Evolutionary conservation across 257 asterid genomes (phyloP), one percentile per base, ranked within the genome.

Genomic region (Solanum tarapatanum): DNA sequence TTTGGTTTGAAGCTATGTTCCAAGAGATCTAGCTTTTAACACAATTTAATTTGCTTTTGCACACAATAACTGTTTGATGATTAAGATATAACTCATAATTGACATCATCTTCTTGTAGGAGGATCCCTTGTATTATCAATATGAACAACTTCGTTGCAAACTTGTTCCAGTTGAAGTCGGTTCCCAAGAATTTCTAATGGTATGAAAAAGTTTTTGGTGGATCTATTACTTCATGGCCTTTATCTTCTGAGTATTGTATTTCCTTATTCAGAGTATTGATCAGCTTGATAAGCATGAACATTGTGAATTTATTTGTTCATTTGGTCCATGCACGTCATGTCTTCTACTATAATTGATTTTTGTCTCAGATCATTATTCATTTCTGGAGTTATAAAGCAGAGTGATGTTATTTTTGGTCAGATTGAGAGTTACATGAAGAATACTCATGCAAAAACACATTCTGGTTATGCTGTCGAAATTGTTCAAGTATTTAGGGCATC

Each of bases 381-480:
- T 11, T 43, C 85, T 28, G 68, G 7, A 82, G 19, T 48, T 48
- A 30, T 86, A 51, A 73, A 86, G 48, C 73, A 5, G 84, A 86
- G 36, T 82, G 36, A 32, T 21, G 30, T 79, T 55, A 23, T 86
- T 32, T 86, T 73, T 86, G 74, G 26, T 88, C 93, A 96, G 98
- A 92, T 96, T 86, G 94, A 94, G 93, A 93, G 90, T 41, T 96
- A 94, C 90, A 90, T 95, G 91, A 94, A 90, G 92, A 95, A 95
- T 87, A 96, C 98, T 35, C 98, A 96, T 92, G 99, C 97, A 84
- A 94, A 92, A 92, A 96, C 99, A 1, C 99, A 96, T 89, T 91
- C 96, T 26, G 41, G 79, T 76, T 96, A 94, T 88, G 88, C 89
- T 68, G 98, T 93, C 58, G 94, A 94, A 86, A 93, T 96, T 76